These are phyloP conservation scores for Fusarium coicis DNA, from an alignment of 2,329 filamentous ascomycete genomes.

Conservation along the genomic window DNA sequence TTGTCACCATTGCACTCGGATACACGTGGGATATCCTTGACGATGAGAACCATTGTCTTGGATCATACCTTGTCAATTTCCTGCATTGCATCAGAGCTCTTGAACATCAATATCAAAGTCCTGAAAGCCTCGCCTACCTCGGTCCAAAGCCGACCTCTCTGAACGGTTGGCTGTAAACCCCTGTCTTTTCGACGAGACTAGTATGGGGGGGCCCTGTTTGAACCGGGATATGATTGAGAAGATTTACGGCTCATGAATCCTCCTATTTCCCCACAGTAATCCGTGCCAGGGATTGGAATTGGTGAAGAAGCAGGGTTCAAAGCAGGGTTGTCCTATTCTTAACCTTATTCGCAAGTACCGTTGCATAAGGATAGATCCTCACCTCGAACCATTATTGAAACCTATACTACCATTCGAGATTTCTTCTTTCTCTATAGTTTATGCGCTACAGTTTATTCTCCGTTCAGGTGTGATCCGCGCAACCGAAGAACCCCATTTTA, in stretches of 20 bases:
- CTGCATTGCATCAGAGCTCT: background rate
- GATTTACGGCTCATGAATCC: background rate
- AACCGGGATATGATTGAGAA: background rate
- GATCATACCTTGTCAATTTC: background rate
- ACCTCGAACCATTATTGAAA: background rate
- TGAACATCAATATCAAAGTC: background rate
- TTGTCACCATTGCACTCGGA: background rate
- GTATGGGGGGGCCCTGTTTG: background rate
- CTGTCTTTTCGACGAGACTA: background rate
- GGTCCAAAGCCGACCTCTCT: background rate
- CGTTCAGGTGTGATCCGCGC: background rate
- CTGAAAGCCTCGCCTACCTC: background rate
- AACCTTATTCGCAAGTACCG: background rate
- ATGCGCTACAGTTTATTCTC: background rate
- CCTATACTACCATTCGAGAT: background rate
- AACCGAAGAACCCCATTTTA: background rate
- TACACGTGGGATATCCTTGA: background rate
- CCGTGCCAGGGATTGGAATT: background rate
- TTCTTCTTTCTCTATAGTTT: background rate
- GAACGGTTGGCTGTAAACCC: background rate
- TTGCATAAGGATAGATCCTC: background rate
- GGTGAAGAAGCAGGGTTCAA: background rate
- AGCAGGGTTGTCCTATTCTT: background rate
- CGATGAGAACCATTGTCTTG: background rate
- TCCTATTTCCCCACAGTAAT: background rate